Evolutionary conservation across 2,329 filamentous ascomycete genomes (phyloP), one percentile per base, ranked within the genome.

Genomic region (Aspergillus novoparasiticus): DNA sequence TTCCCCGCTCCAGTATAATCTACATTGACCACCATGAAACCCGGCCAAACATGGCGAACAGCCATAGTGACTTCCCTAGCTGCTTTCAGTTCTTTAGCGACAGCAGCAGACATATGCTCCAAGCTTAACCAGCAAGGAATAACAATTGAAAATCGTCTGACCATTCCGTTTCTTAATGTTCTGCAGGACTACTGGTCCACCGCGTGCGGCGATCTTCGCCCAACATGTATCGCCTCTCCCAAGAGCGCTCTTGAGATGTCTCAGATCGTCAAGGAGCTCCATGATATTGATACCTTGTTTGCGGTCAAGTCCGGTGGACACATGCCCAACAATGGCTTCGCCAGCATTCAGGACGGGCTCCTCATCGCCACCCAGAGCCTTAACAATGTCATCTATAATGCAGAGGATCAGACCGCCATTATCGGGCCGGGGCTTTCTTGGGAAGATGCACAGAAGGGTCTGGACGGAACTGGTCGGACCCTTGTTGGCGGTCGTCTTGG

Each of bases 241-340:
- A 76, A 76, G 14, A 84, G 78, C 39, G 76, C 81, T 0, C 73
- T 81, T 19, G 84, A 88, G 68, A 84, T 88, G 43, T 79, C 84
- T 0, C 77, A 79, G 11, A 80, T 86, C n/a, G 78, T 89, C 54
- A 79, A 78, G 30, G 77, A 83, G 34, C 78, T 88, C 14, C 79
- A 78, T 9, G 73, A 80, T 39, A 80, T 80, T 48, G 76, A 80
- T 43, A 83, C 83, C 60, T 73, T 84, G 6, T 85, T 89, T 54
- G 87, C 85, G 26, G 79, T 87, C 74, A 81, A 84, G 71, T 80
- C 81, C 11, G 85, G 84, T 9, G 81, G 81, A 0, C 81, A 83
- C 68, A 79, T 80, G 61, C 79, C 79, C 1, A 83, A 81, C 62
- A 79, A 80, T 62, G 79, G 79, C 39, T 83, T 81, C 62, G 77